phyloP scores from a whole-genome alignment of 176 grass and related monocot genomes.

The Aegilops sharonensis region DNA sequence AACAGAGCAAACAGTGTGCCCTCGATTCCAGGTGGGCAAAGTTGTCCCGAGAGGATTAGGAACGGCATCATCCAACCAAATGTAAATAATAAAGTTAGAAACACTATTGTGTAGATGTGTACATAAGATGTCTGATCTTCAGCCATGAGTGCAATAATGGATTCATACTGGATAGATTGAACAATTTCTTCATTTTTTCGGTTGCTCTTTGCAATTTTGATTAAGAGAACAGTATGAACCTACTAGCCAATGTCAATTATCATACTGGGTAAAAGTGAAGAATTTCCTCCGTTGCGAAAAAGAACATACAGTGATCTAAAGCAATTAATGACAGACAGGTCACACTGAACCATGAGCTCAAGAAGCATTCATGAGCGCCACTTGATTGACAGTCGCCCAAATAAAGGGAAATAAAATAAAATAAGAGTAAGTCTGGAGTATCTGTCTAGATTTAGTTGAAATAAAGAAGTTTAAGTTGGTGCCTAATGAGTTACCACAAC shows the following conservation, averaged over 20 bases:
- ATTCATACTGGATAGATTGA: background rate
- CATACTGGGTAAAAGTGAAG: background rate
- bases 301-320: background rate
- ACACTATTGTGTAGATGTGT: background rate
- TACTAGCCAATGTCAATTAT: background rate
- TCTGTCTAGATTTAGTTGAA: background rate
- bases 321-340: background rate
- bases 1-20: too few relatives aligned
- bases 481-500: background rate
- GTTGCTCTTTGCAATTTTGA: background rate
- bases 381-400: background rate
- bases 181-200: background rate
- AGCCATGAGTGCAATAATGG: background rate
- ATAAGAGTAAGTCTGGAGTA: background rate
- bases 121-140: background rate
- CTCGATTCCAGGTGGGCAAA: too few relatives aligned
- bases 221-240: background rate
- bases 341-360: background rate
- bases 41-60: too few relatives aligned
- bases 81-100: slow-evolving; percentile 33
- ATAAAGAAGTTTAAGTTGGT: background rate
- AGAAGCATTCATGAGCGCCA: background rate
- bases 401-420: background rate
- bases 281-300: background rate
- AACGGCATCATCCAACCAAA: too few relatives aligned